Evolutionary conservation across 148 eudicot genomes (phyloP).

Genomic region (Pharnaceum exiguum): DNA sequence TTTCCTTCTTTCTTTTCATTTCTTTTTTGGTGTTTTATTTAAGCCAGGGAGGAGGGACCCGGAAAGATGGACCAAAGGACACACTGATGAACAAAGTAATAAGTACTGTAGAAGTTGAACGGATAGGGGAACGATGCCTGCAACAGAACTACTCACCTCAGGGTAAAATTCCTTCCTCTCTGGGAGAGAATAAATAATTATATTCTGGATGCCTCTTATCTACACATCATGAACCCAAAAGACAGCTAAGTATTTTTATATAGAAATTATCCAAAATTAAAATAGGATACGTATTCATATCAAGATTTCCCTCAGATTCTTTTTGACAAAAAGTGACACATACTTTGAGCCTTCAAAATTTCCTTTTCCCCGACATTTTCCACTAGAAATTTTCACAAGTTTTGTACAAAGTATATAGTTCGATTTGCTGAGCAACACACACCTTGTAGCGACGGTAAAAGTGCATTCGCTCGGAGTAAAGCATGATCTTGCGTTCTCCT

Average conservation of each 20-base stretch:
- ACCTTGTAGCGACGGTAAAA: conserved; percentile 98
- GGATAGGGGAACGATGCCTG: not conserved
- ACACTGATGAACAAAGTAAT: not conserved
- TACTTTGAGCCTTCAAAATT: not conserved
- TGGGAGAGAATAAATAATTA: conserved; percentile 88
- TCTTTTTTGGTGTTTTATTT: too few relatives aligned
- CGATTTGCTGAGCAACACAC: too few relatives aligned
- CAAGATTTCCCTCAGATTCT: too few relatives aligned
- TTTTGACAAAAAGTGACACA: not conserved
- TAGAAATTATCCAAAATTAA: too few relatives aligned
- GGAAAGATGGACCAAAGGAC: not conserved
- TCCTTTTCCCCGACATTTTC: conserved; percentile 1
- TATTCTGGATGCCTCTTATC: conserved; percentile 88
- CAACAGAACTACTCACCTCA: conserved; percentile 47
- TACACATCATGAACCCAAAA: conserved; percentile 16
- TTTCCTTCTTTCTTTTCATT: not conserved
- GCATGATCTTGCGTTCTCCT: conserved; percentile 73
- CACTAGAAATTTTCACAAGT: too few relatives aligned
- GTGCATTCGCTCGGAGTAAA: conserved; percentile 92
- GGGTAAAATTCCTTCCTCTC: conserved; percentile 97
- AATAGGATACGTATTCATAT: too few relatives aligned
- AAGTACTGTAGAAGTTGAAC: not conserved
- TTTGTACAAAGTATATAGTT: too few relatives aligned
- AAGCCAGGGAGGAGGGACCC: not conserved
- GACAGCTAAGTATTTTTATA: not conserved